A percentile compares a stretch with the other conserved stretches of the same genome.
These are phyloP conservation scores for Boletus tylopilopsis DNA, from an alignment of 768 basidiomycete genomes.

Conservation along the genomic window DNA sequence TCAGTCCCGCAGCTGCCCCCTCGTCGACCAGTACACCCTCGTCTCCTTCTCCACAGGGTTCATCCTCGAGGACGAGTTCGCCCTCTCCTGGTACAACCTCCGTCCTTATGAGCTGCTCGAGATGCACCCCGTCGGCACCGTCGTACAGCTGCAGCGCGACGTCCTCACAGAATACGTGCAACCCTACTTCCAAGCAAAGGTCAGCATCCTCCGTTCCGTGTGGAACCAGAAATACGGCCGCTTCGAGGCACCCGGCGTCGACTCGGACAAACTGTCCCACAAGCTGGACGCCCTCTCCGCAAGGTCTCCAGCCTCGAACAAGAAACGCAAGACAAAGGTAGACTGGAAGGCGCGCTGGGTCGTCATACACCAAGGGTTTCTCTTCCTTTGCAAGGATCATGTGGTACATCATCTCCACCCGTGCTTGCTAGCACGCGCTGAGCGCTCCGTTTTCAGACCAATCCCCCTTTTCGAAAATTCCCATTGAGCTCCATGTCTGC, in stretches of 20 bases:
- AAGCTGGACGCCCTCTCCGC: slow-evolving; percentile 7
- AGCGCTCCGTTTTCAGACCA: slow-evolving; percentile 32
- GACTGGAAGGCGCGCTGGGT: slow-evolving; percentile 67
- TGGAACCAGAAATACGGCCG: slow-evolving; percentile 28
- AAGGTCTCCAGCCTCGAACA: slow-evolving; percentile 10
- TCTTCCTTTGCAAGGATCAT: slow-evolving; percentile 53
- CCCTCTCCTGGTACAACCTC: slow-evolving; percentile 55
- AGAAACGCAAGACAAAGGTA: slow-evolving; percentile 34
- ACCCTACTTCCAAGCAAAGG: slow-evolving; percentile 58
- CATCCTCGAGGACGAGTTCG: slow-evolving; percentile 63
- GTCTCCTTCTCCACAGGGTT: slow-evolving; percentile 68
- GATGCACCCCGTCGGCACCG: slow-evolving; percentile 45
- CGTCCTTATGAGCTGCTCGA: slow-evolving; percentile 67
- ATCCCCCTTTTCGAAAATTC: slow-evolving; percentile 36
- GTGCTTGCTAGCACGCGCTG: not conserved
- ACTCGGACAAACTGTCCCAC: slow-evolving; percentile 10
- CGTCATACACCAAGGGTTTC: slow-evolving; percentile 52
- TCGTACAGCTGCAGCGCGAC: slow-evolving; percentile 43
- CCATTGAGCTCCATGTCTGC: slow-evolving; percentile 39
- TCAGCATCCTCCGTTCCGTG: slow-evolving; percentile 47
- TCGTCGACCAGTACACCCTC: slow-evolving; percentile 44
- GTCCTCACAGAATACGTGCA: slow-evolving; percentile 42
- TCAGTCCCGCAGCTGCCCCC: slow-evolving; percentile 13
- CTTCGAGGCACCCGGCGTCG: slow-evolving; percentile 23
- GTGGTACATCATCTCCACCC: slow-evolving; percentile 37